Percentiles rank a stretch among this genome's conserved stretches.
phyloP scores from a whole-genome alignment of 306 rosid species.

The Rubus idaeus region DNA sequence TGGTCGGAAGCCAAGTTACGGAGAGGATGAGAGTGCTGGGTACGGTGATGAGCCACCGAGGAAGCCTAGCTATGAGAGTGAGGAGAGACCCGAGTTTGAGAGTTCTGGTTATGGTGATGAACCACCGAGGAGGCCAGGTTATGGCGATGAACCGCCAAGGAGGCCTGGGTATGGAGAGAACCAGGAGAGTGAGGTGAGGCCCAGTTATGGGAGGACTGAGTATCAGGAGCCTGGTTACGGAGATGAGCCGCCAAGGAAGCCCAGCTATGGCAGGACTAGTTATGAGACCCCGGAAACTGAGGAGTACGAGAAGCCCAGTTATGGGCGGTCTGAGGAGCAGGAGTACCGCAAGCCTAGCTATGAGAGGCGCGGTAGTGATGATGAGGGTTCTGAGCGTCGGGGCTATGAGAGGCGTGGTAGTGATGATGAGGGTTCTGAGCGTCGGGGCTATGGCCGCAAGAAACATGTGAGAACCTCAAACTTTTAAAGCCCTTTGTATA shows the following conservation, averaged over 20 bases:
- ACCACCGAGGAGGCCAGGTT: conserved; percentile 20
- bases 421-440: conserved; percentile 40
- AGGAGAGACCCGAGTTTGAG: conserved; percentile 22
- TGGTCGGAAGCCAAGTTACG: conserved; percentile 14
- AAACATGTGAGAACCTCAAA: conserved; percentile 60
- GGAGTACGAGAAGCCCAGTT: conserved; percentile 24
- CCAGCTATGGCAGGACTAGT: conserved; percentile 34
- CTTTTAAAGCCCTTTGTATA: neutral
- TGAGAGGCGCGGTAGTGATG: conserved; percentile 39
- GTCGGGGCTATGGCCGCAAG: conserved; percentile 61
- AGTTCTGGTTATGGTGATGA: conserved; percentile 34
- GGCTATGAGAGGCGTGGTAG: conserved; percentile 18
- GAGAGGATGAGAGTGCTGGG: conserved; percentile 9
- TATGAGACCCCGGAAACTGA: conserved; percentile 25
- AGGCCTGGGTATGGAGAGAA: conserved; percentile 13
- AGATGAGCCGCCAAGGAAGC: conserved; percentile 26
- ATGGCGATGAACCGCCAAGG: conserved; percentile 34
- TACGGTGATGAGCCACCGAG: conserved; percentile 7
- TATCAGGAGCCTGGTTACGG: conserved; percentile 26
- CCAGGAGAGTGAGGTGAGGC: conserved; percentile 11
- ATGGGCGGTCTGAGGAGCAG: conserved; percentile 40
- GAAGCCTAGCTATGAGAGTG: conserved; percentile 44
- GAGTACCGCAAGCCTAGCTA: conserved; percentile 41
- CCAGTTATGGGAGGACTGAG: conserved; percentile 9
- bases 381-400: conserved; percentile 35